These are phyloP conservation scores for Tuber microsphaerosporum DNA, from an alignment of 495 filamentous ascomycete species.

Conservation along the genomic window DNA sequence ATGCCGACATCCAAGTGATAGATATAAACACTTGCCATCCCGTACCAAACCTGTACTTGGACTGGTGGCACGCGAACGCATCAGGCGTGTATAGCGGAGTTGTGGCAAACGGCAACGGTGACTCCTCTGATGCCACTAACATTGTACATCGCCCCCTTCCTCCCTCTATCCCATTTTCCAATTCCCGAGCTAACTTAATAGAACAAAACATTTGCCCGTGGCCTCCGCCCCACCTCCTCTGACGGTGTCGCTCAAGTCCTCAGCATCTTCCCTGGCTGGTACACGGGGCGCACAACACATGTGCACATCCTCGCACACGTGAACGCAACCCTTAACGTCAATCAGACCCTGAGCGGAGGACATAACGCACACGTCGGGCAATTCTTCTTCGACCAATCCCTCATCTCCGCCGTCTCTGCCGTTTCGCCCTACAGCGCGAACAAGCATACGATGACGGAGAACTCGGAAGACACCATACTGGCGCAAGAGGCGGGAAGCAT, in stretches of 20 bases:
- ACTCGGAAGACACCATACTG: conserved; percentile 50
- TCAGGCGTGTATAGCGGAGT: conserved; percentile 55
- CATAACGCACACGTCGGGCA: conserved; percentile 55
- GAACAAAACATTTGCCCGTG: conserved; percentile 19
- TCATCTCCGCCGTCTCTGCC: conserved; percentile 48
- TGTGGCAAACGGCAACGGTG: conserved; percentile 16
- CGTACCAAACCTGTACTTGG: conserved; percentile 51
- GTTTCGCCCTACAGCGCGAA: conserved; percentile 53
- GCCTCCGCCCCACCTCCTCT: conserved; percentile 44
- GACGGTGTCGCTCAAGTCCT: conserved; percentile 51
- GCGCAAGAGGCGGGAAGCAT: conserved; percentile 47
- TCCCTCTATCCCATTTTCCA: background rate
- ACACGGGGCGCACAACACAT: conserved; percentile 48
- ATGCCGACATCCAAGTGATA: conserved; percentile 56
- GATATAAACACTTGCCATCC: conserved; percentile 53
- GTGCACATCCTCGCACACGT: conserved; percentile 48
- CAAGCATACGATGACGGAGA: conserved; percentile 48
- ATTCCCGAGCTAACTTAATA: background rate
- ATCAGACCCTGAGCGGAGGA: conserved; percentile 52
- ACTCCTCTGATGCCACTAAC: conserved; percentile 33
- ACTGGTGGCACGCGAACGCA: conserved; percentile 55
- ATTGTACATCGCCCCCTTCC: conserved; percentile 26
- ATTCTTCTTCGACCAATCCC: conserved; percentile 57
- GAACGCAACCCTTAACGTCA: conserved; percentile 43
- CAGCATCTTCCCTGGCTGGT: conserved; percentile 54